phyloP scores from a whole-genome alignment of 768 basidiomycete genomes.

The Gloeophyllum trabeum region DNA sequence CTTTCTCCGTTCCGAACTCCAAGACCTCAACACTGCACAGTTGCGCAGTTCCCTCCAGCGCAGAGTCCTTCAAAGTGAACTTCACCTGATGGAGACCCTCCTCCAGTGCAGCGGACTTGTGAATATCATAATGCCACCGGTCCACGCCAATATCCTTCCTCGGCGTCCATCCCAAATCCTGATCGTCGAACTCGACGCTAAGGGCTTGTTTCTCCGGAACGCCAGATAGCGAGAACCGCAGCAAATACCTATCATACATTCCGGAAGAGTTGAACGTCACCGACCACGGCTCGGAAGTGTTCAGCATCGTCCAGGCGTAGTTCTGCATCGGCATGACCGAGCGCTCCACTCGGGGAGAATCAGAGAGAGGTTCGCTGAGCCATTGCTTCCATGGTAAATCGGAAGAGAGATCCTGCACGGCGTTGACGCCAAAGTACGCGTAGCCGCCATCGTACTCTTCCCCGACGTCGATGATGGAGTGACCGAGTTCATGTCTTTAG shows the following conservation, averaged over 20 bases:
- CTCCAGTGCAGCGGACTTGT: slow-evolving; percentile 25
- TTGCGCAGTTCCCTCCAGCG: slow-evolving; percentile 46
- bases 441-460: slow-evolving; percentile 79
- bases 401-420: slow-evolving; percentile 29
- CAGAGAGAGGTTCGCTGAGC: slow-evolving; percentile 27
- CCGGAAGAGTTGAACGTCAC: slow-evolving; percentile 54
- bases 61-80: slow-evolving; percentile 41
- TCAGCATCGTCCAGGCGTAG: slow-evolving; percentile 70
- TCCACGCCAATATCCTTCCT: slow-evolving; percentile 48
- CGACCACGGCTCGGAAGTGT: slow-evolving; percentile 48
- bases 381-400: slow-evolving; percentile 63
- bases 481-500: slow-evolving; percentile 57
- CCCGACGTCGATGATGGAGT: slow-evolving; percentile 68
- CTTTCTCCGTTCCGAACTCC: slow-evolving; percentile 53
- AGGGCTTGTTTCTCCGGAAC: slow-evolving; percentile 44
- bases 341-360: slow-evolving; percentile 39
- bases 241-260: slow-evolving; percentile 42
- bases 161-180: slow-evolving; percentile 48
- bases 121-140: slow-evolving; percentile 67
- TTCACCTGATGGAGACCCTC: slow-evolving; percentile 45
- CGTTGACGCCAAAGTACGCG: slow-evolving; percentile 63
- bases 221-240: slow-evolving; percentile 68
- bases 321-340: slow-evolving; percentile 65
- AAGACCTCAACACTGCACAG: slow-evolving; percentile 68
- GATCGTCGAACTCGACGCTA: slow-evolving; percentile 47